Conservation (phyloP, 805 yeast species). For the Wickerhamomyces silvicola region DNA sequence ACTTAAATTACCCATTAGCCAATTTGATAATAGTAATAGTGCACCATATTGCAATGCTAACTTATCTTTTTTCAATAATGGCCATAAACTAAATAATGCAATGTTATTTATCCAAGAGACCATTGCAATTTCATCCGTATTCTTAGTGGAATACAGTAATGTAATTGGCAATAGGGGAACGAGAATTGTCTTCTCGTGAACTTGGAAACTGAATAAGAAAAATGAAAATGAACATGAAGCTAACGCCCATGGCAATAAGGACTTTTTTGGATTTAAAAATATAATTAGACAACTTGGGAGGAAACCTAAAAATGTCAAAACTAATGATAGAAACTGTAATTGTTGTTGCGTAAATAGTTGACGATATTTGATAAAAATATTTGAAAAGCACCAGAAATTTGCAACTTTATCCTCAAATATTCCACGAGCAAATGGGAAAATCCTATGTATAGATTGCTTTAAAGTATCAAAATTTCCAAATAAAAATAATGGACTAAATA, state of each 20-base stretch:
- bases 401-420: slow-evolving; percentile 97
- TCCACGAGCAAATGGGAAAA: slow-evolving; percentile 91
- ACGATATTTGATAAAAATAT: slow-evolving; percentile 68
- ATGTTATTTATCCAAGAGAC: slow-evolving; percentile 84
- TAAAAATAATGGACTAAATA: slow-evolving; percentile 57
- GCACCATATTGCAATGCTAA: slow-evolving; percentile 66
- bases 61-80: slow-evolving; percentile 72
- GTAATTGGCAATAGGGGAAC: slow-evolving; percentile 85
- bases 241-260: slow-evolving; percentile 62
- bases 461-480: slow-evolving; percentile 34
- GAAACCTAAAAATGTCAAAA: slow-evolving; percentile 46
- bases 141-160: slow-evolving; percentile 47
- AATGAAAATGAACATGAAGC: slow-evolving; percentile 83
- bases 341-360: slow-evolving; percentile 44
- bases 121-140: slow-evolving; percentile 58
- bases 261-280: slow-evolving; percentile 45
- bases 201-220: slow-evolving; percentile 88
- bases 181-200: slow-evolving; percentile 88
- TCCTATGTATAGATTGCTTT: slow-evolving; percentile 55
- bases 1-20: slow-evolving; percentile 67
- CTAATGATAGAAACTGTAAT: slow-evolving; percentile 52
- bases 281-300: slow-evolving; percentile 49
- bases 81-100: slow-evolving; percentile 82
- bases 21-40: slow-evolving; percentile 58
- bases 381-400: slow-evolving; percentile 95